phyloP scores from a whole-genome alignment of 2,329 filamentous ascomycete genomes.

The Aspergillus quadricinctus region DNA sequence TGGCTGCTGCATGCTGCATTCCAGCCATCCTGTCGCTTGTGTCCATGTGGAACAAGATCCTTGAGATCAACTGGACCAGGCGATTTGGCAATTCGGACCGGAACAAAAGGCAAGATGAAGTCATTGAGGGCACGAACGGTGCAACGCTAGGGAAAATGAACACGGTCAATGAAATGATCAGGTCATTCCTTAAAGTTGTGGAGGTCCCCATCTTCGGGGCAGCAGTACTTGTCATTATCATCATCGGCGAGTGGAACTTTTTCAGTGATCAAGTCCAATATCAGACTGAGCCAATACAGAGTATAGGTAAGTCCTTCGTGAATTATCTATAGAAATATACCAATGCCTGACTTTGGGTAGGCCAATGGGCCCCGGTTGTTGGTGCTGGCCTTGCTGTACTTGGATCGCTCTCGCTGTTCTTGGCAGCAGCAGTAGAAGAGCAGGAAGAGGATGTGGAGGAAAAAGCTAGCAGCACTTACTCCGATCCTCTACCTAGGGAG shows the following conservation, averaged over 20 bases:
- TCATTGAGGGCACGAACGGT: conserved; percentile 52
- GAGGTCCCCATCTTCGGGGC: conserved; percentile 57
- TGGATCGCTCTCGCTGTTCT: conserved; percentile 55
- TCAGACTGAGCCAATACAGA: background rate
- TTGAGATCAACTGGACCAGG: conserved; percentile 58
- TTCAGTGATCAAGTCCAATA: background rate
- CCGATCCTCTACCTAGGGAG: background rate
- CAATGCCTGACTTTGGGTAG: conserved; percentile 14
- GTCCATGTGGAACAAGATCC: conserved; percentile 61
- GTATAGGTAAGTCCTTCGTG: background rate
- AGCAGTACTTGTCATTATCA: background rate
- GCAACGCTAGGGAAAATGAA: conserved; percentile 51
- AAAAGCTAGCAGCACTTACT: conserved; percentile 41
- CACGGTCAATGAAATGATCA: conserved; percentile 33
- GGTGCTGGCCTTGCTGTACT: conserved; percentile 55
- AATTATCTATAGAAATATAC: conserved; percentile 38
- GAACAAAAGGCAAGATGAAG: conserved; percentile 30
- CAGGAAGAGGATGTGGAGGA: conserved; percentile 26
- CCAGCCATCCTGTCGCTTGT: conserved; percentile 59
- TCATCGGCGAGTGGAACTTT: background rate
- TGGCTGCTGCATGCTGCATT: conserved; percentile 62
- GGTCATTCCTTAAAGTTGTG: conserved; percentile 38
- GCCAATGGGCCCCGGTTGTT: conserved; percentile 38
- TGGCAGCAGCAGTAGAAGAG: conserved; percentile 36
- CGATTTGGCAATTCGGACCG: conserved; percentile 31